Percentiles rank a stretch among this genome's conserved stretches.
phyloP scores from a whole-genome alignment of 208 protist species.

The Leishmania guyanensis region DNA sequence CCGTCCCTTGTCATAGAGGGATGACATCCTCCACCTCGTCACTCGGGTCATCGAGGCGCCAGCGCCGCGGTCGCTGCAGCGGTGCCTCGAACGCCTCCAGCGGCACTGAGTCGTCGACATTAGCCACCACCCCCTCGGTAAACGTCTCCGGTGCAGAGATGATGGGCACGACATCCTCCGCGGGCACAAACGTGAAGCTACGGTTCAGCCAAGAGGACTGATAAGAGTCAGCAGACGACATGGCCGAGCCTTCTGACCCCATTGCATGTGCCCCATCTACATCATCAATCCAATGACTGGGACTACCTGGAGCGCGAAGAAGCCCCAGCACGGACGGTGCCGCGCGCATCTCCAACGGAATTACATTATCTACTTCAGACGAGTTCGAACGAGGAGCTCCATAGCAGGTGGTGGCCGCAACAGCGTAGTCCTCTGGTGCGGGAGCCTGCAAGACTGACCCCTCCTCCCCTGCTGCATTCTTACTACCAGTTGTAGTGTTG shows the following conservation, averaged over 20 bases:
- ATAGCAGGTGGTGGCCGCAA: constrained; percentile 1
- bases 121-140: background rate
- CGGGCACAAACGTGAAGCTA: background rate
- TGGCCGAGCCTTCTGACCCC: background rate
- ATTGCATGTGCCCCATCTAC: background rate
- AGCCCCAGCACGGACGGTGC: background rate
- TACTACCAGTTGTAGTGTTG: background rate
- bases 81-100: constrained; percentile 21
- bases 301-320: background rate
- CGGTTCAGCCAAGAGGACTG: background rate
- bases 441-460: background rate
- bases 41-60: background rate
- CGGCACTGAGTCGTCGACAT: background rate
- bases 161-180: background rate
- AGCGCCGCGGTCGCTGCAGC: constrained; percentile 16
- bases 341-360: constrained; percentile 9
- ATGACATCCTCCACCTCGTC: constrained; percentile 67
- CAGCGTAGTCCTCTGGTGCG: background rate
- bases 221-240: background rate
- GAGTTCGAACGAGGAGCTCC: constrained; percentile 5
- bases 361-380: constrained; percentile 29
- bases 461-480: background rate
- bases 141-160: background rate
- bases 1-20: constrained; percentile 25
- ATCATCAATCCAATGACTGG: background rate